Base-by-base conservation (phyloP, 2,329 filamentous ascomycete species). In the Colletotrichum tofieldiae region DNA sequence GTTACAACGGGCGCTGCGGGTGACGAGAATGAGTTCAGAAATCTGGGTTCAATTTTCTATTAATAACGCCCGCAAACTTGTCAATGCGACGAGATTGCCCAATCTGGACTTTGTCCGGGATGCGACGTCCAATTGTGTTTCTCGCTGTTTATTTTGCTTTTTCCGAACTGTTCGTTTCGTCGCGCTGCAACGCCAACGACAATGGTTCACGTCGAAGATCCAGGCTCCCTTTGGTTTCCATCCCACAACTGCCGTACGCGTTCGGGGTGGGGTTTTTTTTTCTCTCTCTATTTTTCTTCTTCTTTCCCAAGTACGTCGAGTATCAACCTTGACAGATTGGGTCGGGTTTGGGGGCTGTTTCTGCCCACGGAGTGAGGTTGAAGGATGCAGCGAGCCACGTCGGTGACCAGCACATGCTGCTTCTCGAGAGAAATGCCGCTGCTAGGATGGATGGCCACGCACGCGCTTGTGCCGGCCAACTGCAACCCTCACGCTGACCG, bases 81-180 rank as follows among this genome's bases (percentile, higher is more conserved):
- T 68, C 58, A 71, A 68, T 54, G 58, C 69, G 69, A 72, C 26
- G 65, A 72, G 69, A 72, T 72, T 72, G n/a, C 69, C 65, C 51
- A 63, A 68, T 45, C 32, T 63, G 65, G 65, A 62, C 20, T 12
- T 43, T 23, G 65, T 59, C 69, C 69, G 65, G 68, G 69, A 64
- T 68, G 43, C 6, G n/a, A 72, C 59, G 65, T 45, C 65, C 56
- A 71, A 59, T 72, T 9, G 23, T 45, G 26, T 72, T 60, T 72
- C 49, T 67, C 39, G 43, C 26, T 63, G 59, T 68, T 72, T 63
- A 52, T 68, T 64, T 72, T 68, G 65, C 65, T 72, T 72, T 71
- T 68, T 63, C 26, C 23, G 41, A 52, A 62, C 43, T 23, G 6
- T 35, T 35, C 61, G 58, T 68, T 51, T 72, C 45, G 66, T 65